Evolutionary conservation across 2,329 filamentous ascomycete genomes (phyloP).

Genomic region (Capronia americana): DNA sequence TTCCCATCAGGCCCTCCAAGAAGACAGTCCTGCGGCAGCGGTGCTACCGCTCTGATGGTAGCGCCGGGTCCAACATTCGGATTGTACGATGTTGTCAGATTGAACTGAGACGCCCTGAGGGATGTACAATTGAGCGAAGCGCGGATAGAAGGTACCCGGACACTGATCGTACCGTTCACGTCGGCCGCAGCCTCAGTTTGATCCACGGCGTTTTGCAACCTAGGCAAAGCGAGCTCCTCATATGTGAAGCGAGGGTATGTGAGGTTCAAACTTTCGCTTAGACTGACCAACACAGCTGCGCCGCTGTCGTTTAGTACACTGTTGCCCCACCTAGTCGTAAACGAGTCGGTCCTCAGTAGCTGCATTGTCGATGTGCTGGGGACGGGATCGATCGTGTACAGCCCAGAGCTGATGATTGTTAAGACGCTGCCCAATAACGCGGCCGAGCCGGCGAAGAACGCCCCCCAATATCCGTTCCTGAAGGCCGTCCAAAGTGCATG

Average conservation of each 20-base stretch:
- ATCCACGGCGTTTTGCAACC: too few relatives aligned
- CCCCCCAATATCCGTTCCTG: neutral
- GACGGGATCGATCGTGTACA: too few relatives aligned
- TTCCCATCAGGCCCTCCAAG: constrained; percentile 32
- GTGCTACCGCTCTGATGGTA: too few relatives aligned
- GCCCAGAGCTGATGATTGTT: constrained; percentile 42
- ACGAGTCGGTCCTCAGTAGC: constrained; percentile 36
- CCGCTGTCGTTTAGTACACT: constrained; percentile 28
- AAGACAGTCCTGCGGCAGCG: constrained; percentile 26
- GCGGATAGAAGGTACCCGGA: neutral
- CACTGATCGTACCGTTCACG: too few relatives aligned
- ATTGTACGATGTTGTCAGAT: constrained; percentile 20
- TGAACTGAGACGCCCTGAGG: too few relatives aligned
- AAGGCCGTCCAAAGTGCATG: neutral
- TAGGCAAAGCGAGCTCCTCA: constrained; percentile 35
- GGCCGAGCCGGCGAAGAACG: constrained; percentile 17
- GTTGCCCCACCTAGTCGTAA: constrained; percentile 35
- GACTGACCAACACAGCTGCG: constrained; percentile 29
- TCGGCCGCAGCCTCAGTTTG: too few relatives aligned
- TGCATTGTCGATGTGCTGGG: too few relatives aligned
- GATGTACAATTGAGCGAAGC: neutral
- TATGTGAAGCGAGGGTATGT: constrained; percentile 31
- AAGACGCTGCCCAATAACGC: constrained; percentile 35
- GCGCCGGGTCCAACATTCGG: too few relatives aligned
- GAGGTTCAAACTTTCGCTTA: constrained; percentile 32